Evolutionary conservation across 805 yeast species (phyloP).

Genomic region (Teunomyces aglyptinius): DNA sequence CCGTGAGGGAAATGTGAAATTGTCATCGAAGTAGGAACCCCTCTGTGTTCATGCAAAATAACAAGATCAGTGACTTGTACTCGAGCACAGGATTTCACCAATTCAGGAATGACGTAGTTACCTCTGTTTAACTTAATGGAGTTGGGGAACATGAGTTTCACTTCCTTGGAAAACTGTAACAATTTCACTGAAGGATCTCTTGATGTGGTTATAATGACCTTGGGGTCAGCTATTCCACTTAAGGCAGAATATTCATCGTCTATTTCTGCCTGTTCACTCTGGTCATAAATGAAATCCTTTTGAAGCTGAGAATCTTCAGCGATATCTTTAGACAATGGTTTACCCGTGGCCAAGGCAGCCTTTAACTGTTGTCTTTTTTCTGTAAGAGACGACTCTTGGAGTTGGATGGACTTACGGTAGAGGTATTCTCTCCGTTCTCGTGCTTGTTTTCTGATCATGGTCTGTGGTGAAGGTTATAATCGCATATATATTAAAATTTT

Average conservation of each 20-base stretch:
- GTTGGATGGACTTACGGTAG: slow-evolving; percentile 81
- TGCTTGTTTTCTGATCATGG: slow-evolving; percentile 86
- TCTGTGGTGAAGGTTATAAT: neutral
- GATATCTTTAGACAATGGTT: slow-evolving; percentile 82
- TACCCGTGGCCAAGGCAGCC: slow-evolving; percentile 88
- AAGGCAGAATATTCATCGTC: slow-evolving; percentile 92
- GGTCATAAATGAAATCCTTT: slow-evolving; percentile 82
- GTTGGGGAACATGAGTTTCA: slow-evolving; percentile 85
- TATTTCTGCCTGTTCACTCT: slow-evolving; percentile 62
- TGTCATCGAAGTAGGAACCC: slow-evolving; percentile 94
- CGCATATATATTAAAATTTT: slow-evolving; percentile 3
- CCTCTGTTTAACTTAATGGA: slow-evolving; percentile 91
- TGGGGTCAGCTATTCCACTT: slow-evolving; percentile 88
- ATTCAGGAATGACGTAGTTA: slow-evolving; percentile 78
- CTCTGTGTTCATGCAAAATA: slow-evolving; percentile 93
- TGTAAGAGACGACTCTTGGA: slow-evolving; percentile 82
- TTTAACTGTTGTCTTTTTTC: slow-evolving; percentile 85
- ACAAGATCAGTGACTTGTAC: slow-evolving; percentile 83
- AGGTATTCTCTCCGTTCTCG: slow-evolving; percentile 94
- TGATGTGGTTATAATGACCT: slow-evolving; percentile 88
- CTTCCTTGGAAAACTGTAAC: slow-evolving; percentile 89
- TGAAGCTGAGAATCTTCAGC: slow-evolving; percentile 85
- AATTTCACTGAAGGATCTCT: slow-evolving; percentile 85
- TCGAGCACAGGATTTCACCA: slow-evolving; percentile 79
- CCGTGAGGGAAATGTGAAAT: slow-evolving; percentile 97